Evolutionary conservation across 2,329 filamentous ascomycete genomes (phyloP), one percentile per base, ranked within the genome.

Genomic region (Thielaviopsis ethacetica): DNA sequence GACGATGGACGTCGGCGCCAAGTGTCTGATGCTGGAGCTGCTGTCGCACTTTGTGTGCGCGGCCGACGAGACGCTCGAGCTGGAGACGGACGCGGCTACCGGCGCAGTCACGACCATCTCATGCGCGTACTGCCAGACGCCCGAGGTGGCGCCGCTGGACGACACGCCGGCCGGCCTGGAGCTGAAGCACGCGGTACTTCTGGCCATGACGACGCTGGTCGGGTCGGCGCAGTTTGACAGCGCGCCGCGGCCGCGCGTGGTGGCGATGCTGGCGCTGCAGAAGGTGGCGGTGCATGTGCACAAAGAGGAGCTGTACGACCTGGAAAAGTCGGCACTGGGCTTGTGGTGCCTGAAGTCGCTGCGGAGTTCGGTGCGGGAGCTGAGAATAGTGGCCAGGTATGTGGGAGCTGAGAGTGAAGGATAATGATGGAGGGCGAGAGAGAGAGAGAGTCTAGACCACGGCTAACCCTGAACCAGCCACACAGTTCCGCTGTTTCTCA

Each of bases 261-360:
- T 82, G 61, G 83, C 84, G 10, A 88, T 93, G 81, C 70, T 85
- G 61, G 78, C 82, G 3, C 73, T 95, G 54, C 81, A 83, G 64
- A 81, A 83, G 53, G 72, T 93, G 49, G 75, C 87, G 26, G 75
- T 79, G 54, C 89, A 95, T 68, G 82, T 82, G 3, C 72, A 75
- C 17, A 76, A 81, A 57, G 63, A 73, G 0, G 73, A 76, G 3
- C 74, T 86, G 57, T 71, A 91, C 30, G 81, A 87, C 63, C 72
- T 96, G 2, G 80, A 84, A 61, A 74, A 72, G 1, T 90, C 88
- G 9, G 68, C 72, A 0, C 72, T 88, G 49, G 90, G 88, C 0
- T 84, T 91, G 65, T 91, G 88, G 80, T 91, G 89, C 66, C 72
- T 96, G 4, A 81, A 85, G 64, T 88, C 86, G 0, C 73, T 97